Evolutionary conservation across 371 early-diverging fungal species (phyloP).

Genomic region (Rhizomucor miehei): DNA sequence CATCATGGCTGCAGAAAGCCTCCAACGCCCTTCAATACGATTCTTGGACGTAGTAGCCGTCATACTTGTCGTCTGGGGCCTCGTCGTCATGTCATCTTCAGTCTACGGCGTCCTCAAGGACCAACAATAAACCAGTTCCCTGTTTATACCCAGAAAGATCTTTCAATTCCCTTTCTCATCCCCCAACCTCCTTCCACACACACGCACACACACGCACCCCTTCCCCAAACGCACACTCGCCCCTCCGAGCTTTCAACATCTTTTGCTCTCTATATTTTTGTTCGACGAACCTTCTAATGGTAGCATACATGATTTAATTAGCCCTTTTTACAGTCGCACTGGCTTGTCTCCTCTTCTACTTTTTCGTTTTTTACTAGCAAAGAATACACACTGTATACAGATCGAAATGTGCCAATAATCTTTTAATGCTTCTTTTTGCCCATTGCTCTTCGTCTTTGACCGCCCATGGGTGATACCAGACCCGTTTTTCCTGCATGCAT

Average conservation of each 20-base stretch:
- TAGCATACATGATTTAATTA: not conserved
- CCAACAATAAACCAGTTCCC: conserved; percentile 3
- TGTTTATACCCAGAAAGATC: not conserved
- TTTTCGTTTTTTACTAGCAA: not conserved
- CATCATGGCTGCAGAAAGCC: not conserved
- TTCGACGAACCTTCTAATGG: not conserved
- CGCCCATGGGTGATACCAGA: conserved; percentile 6
- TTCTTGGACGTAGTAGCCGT: conserved; percentile 26
- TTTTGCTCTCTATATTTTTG: no score
- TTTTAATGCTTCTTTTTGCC: not conserved
- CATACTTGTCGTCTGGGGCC: conserved; percentile 33
- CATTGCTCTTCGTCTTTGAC: conserved; percentile 1
- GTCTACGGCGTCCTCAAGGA: conserved; percentile 22
- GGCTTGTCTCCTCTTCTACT: not conserved
- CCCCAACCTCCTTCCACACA: not conserved
- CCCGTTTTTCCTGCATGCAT: conserved; percentile 2
- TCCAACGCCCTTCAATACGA: conserved; percentile 11
- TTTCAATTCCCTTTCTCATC: not conserved
- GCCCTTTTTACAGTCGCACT: not conserved
- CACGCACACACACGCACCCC: no score
- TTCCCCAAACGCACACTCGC: not conserved
- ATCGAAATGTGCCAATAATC: not conserved
- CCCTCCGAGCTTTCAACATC: not conserved
- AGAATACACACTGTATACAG: not conserved
- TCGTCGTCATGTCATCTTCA: conserved; percentile 36